Evolutionary conservation across 345 rosid species (phyloP), one percentile per base, ranked within the genome.

Genomic region (Isatis tinctoria): DNA sequence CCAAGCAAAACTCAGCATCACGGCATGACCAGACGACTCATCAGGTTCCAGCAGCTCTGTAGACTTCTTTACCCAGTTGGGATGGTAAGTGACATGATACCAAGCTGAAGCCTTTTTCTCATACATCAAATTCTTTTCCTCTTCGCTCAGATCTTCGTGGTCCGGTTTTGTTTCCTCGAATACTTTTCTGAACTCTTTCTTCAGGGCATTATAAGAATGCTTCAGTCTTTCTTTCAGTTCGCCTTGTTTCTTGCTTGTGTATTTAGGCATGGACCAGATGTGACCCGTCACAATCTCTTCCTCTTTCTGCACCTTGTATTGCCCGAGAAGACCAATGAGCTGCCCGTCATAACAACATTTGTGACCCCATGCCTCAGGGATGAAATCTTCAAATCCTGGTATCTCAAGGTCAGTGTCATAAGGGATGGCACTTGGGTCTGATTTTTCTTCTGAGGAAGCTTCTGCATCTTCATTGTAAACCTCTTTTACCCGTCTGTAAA

Each of bases 251-350:
- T 84, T 78, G 80, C 99, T 86, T 37, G 28, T 69, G 67, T 83
- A 79, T 61, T 82, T 87, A 0, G 91, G 93, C 97, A 95, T 92
- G 22, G 97, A 95, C 97, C 97, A 95, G 65, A 95, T 78, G 12
- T 95, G 93, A 27, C 99, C 99, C 0, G 97, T 95, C 40, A 95
- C 93, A 12, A 95, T 44, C 88, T 92, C 99, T 73, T 90, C 99
- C 80, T 92, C 99, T 70, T 83, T 82, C 57, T 81, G 86, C 48
- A 94, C 98, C 67, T 88, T 86, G 68, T 94, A 91, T 72, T 89
- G 96, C 17, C 78, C 83, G 4, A 89, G 86, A 63, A 91, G 93
- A 52, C 96, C 92, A 16, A 80, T 79, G 51, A 94, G 81, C 78
- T 88, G 96, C n/a, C 86, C 81, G 22, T 94, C 90, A 33, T 91